These are phyloP conservation scores for Asterella californica DNA, from an alignment of 225 moss, liverwort and hornwort genomes.

Conservation along the genomic window DNA sequence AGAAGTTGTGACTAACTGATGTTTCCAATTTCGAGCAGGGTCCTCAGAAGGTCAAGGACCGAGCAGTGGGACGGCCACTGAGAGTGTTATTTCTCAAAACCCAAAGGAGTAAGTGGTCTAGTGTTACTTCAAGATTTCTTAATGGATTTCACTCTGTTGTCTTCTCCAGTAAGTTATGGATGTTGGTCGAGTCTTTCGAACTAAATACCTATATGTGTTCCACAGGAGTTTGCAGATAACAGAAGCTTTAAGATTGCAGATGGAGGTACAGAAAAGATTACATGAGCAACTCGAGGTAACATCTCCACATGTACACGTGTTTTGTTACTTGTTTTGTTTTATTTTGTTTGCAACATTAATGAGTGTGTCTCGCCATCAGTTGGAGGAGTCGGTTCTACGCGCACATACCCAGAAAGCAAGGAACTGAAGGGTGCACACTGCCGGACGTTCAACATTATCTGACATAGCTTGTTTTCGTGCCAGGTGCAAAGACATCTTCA, in stretches of 20 bases:
- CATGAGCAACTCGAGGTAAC: constrained; percentile 91
- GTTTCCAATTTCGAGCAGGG: constrained; percentile 26
- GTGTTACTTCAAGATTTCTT: not conserved
- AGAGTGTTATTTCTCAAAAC: constrained; percentile 50
- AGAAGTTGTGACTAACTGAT: not conserved
- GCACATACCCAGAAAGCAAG: not conserved
- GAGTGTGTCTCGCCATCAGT: not conserved
- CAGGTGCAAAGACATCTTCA: constrained; percentile 94
- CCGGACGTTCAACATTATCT: not conserved
- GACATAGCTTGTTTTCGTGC: not conserved
- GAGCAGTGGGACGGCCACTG: constrained; percentile 49
- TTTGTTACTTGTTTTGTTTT: not conserved
- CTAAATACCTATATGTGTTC: not conserved
- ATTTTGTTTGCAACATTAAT: not conserved
- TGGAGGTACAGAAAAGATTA: constrained; percentile 91
- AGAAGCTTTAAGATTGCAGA: constrained; percentile 89
- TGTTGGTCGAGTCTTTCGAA: not conserved
- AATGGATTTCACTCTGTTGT: not conserved
- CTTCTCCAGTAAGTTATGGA: not conserved
- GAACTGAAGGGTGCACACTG: not conserved
- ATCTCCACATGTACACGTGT: not conserved
- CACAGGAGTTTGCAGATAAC: constrained; percentile 75
- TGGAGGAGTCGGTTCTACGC: not conserved
- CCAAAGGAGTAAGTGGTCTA: constrained; percentile 61
- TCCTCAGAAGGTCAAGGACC: constrained; percentile 61